Evolutionary conservation across 1,139 yeast species (phyloP).

Genomic region (Geotrichum cucujoidarum): DNA sequence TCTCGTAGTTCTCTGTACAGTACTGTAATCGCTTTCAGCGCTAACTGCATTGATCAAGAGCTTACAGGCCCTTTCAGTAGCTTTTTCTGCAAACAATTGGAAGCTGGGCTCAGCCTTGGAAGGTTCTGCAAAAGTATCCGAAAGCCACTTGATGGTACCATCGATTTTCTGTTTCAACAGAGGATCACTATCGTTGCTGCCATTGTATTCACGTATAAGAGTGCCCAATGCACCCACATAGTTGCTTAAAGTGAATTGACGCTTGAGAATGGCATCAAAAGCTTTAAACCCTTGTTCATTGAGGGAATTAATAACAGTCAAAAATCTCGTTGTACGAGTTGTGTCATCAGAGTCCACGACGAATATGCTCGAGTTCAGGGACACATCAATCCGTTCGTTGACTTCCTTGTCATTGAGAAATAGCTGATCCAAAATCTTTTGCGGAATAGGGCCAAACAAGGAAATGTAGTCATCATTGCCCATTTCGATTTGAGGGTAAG

Average conservation of each 20-base stretch:
- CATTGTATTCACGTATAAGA: constrained; percentile 35
- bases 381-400: constrained; percentile 61
- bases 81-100: constrained; percentile 42
- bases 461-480: constrained; percentile 21
- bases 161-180: constrained; percentile 41
- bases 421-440: constrained; percentile 57
- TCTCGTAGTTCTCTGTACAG: constrained; percentile 55
- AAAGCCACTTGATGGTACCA: constrained; percentile 61
- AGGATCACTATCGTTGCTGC: constrained; percentile 28
- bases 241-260: constrained; percentile 47
- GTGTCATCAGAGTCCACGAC: constrained; percentile 40
- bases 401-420: constrained; percentile 71
- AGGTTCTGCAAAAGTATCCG: constrained; percentile 47
- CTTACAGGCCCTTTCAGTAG: constrained; percentile 11
- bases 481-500: constrained; percentile 22
- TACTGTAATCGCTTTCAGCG: constrained; percentile 55
- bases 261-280: constrained; percentile 59
- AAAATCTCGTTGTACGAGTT: constrained; percentile 50
- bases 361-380: constrained; percentile 55
- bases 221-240: constrained; percentile 41
- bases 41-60: constrained; percentile 35
- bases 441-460: constrained; percentile 54
- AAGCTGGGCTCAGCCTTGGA: constrained; percentile 47
- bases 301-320: constrained; percentile 47
- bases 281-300: constrained; percentile 59